Evolutionary conservation across 371 early-diverging fungal species (phyloP), one percentile per base, ranked within the genome.

Genomic region (Mortierella sp.): DNA sequence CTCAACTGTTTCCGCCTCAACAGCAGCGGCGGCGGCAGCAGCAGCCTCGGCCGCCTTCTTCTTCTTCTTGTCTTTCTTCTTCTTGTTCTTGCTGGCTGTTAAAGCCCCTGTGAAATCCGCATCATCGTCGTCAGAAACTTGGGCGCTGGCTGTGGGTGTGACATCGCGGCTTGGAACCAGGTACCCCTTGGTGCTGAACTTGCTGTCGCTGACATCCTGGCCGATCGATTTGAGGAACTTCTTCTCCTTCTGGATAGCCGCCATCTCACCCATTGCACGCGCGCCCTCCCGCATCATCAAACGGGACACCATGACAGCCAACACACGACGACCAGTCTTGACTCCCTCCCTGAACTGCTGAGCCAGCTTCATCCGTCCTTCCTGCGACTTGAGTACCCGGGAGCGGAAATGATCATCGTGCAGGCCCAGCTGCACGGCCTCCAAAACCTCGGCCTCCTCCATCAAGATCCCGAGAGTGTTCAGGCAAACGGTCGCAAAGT

Each of bases 251-350:
- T 92, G 89, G 72, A 93, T 83, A 4, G 94, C 93, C 11, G 93
- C 87, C 71, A 88, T 90, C 58, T 92, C 91, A 31, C 92, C 94
- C 58, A 92, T 89, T 6, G 93, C 90, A 19, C 94, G 86, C 81
- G 91, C 90, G 2, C 93, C 94, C 74, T 94, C 94, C 48, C 91
- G 89, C 63, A 94, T 88, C 80, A 94, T 91, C 69, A 93, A 72
- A 70, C 91, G 91, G 29, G 94, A 94, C 11, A 93, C 73, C 44
- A 94, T 86, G 61, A 92, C 93, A 1, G 92, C 93, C 40, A 94
- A 83, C 70, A 93, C 92, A 29, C 88, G 89, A 61, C 93, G 88
- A 45, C 94, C 94, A 0, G 89, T 91, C 58, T 90, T 87, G 63
- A 94, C 86, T 26, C 94, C 94, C 67, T 93, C 91, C 9, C 90